Evolutionary conservation across 257 asterid genomes (phyloP).

Genomic region (Leonotis leonurus): DNA sequence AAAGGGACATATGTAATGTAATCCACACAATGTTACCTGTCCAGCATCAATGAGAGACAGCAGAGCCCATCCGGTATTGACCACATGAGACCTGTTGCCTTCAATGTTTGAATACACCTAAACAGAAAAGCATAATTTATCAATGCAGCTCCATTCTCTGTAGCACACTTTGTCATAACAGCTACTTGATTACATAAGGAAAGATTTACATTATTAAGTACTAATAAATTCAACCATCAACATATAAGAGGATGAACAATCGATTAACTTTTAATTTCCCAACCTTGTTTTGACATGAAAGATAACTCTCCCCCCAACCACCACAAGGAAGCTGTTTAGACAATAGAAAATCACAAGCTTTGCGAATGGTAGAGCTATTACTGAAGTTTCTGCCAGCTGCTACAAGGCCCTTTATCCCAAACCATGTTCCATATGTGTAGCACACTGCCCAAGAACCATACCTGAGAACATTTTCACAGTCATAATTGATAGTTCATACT

Average conservation of each 20-base stretch:
- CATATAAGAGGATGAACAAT: background rate
- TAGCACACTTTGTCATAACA: background rate
- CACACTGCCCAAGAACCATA: slow-evolving; percentile 99
- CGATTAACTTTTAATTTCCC: background rate
- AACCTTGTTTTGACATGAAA: slow-evolving; percentile 93
- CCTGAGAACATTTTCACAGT: slow-evolving; percentile 37
- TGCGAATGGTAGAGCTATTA: slow-evolving; percentile 57
- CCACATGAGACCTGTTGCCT: slow-evolving; percentile 80
- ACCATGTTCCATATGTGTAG: slow-evolving; percentile 93
- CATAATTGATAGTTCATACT: background rate
- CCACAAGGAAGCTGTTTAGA: slow-evolving; percentile 90
- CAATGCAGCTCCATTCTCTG: background rate
- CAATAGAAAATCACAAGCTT: slow-evolving; percentile 86
- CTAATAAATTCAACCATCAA: background rate
- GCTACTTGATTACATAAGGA: background rate
- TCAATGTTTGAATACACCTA: slow-evolving; percentile 85
- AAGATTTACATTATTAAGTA: background rate
- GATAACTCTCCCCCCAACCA: slow-evolving; percentile 99
- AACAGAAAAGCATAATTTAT: slow-evolving; percentile 11
- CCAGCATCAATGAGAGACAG: slow-evolving; percentile 84
- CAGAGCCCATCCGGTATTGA: slow-evolving; percentile 89
- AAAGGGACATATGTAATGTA: background rate
- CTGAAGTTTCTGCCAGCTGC: slow-evolving; percentile 72
- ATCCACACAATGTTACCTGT: slow-evolving; percentile 43
- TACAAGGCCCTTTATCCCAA: slow-evolving; percentile 80